Evolutionary conservation across 2,329 filamentous ascomycete species (phyloP), one percentile per base, ranked within the genome.

Genomic region (Ophiostoma piceae): DNA sequence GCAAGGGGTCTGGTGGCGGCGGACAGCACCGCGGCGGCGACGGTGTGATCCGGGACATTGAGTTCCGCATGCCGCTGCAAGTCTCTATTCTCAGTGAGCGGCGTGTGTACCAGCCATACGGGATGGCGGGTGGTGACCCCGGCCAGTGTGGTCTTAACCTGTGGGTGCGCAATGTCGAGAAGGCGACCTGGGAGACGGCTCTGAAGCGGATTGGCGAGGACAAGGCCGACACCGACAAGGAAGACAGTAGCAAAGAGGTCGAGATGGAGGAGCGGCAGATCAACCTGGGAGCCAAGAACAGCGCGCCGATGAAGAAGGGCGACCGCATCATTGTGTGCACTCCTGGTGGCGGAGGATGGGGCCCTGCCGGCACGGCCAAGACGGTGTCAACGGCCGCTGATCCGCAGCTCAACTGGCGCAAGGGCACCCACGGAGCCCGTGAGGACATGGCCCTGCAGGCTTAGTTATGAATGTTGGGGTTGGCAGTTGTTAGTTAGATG

Each of bases 281-380:
- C 76, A 93, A 91, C 75, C 77, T 94, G 54, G 91, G 91, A 0
- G 90, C 87, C 1, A 94, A 94, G 83, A 94, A 94, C 74, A 92
- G 88, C 35, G 91, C 90, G 14, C 84, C 85, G 14, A 93, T 94
- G 90, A 83, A 87, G 76, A 82, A 88, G 0, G 92, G 92, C 0
- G 92, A 95, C 76, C 82, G 90, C 7, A 92, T 94, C 75, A 90
- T 94, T 69, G 83, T 95, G 22, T 84, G 84, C 73, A 94, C 92
- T 4, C 92, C 92, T 2, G 92, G 92, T 39, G 92, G 92, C 69
- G 92, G 92, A 60, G 92, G 88, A 0, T 94, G 90, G 90, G 91
- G 90, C 0, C 78, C 78, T 54, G 80, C 83, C 0, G 90, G 88
- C 0, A 82, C 85, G 70, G 82, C 86, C 74, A 89, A 83, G 77